Conservation (phyloP, 495 filamentous ascomycete genomes). For the Letharia lupina region DNA sequence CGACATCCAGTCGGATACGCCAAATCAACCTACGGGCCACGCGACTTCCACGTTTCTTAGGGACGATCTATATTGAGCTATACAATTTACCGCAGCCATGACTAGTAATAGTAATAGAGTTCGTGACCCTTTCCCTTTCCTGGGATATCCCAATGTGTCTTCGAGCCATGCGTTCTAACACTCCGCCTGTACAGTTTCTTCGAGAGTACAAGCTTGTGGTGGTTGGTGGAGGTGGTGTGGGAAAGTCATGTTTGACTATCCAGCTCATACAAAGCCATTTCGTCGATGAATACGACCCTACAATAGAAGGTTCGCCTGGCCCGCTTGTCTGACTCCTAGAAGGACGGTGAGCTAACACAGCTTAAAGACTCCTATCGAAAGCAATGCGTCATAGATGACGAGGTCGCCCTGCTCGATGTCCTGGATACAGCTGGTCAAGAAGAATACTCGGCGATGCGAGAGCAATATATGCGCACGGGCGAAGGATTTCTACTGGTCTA, state of each 20-base stretch:
- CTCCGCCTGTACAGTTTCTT: slow-evolving; percentile 59
- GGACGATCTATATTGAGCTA: slow-evolving; percentile 18
- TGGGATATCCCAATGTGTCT: background rate
- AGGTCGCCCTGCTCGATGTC: slow-evolving; percentile 93
- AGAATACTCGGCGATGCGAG: slow-evolving; percentile 98
- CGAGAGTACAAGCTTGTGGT: slow-evolving; percentile 99
- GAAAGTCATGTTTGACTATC: slow-evolving; percentile 98
- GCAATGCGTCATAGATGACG: slow-evolving; percentile 97
- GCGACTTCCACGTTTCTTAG: slow-evolving; percentile 15
- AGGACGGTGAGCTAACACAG: slow-evolving; percentile 7
- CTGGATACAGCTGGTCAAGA: slow-evolving; percentile 97
- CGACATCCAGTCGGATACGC: slow-evolving; percentile 16
- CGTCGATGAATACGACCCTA: slow-evolving; percentile 98
- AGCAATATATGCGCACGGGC: slow-evolving; percentile 99
- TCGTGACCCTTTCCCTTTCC: slow-evolving; percentile 14
- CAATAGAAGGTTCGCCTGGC: slow-evolving; percentile 75
- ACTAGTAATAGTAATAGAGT: slow-evolving; percentile 25
- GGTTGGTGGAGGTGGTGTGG: slow-evolving; percentile 94
- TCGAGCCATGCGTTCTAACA: slow-evolving; percentile 22
- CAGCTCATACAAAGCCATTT: slow-evolving; percentile 98
- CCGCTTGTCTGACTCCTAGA: background rate
- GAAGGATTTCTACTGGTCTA: slow-evolving; percentile 97
- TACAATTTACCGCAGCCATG: slow-evolving; percentile 21
- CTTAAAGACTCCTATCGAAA: slow-evolving; percentile 91
- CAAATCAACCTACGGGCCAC: slow-evolving; percentile 11